These are phyloP conservation scores for Juncus effusus DNA, from an alignment of 176 grass and related monocot genomes.

Conservation along the genomic window DNA sequence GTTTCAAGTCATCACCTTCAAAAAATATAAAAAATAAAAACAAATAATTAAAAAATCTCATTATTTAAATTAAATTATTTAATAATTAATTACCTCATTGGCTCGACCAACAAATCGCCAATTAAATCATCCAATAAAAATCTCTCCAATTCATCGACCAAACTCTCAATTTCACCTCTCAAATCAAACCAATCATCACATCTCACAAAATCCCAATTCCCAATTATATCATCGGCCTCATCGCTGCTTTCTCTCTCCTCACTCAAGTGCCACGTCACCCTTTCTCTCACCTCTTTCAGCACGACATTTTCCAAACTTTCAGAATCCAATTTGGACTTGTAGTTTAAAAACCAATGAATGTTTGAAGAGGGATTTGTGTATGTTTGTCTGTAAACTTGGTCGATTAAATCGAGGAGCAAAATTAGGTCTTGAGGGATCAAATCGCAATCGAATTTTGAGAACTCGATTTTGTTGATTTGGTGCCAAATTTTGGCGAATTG, in stretches of 20 bases:
- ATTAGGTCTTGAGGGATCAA: conserved; percentile 17
- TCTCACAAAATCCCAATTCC: conserved; percentile 22
- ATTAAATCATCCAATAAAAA: conserved; percentile 27
- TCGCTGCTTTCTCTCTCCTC: conserved; percentile 15
- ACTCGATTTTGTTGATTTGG: conserved; percentile 29
- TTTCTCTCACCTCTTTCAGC: conserved; percentile 21
- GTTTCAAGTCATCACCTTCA: too few species aligned
- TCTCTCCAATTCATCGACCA: conserved; percentile 18
- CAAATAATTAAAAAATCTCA: background rate
- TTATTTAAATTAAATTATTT: background rate
- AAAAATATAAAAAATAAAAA: background rate
- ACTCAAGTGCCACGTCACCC: conserved; percentile 22
- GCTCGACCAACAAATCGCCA: conserved; percentile 17
- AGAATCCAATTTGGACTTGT: conserved; percentile 1
- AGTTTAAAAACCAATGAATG: background rate
- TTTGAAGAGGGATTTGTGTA: conserved; percentile 7
- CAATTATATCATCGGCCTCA: conserved; percentile 19
- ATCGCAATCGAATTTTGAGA: conserved; percentile 26
- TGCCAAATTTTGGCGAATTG: conserved; percentile 20
- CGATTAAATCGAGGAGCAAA: conserved; percentile 15
- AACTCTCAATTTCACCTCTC: conserved; percentile 12
- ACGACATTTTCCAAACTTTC: conserved; percentile 1
- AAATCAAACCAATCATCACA: conserved; percentile 27
- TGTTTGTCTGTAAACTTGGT: conserved; percentile 13
- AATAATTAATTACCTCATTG: background rate